Evolutionary conservation across 805 yeast genomes (phyloP).

Genomic region (Diddensiella santjacobensis): DNA sequence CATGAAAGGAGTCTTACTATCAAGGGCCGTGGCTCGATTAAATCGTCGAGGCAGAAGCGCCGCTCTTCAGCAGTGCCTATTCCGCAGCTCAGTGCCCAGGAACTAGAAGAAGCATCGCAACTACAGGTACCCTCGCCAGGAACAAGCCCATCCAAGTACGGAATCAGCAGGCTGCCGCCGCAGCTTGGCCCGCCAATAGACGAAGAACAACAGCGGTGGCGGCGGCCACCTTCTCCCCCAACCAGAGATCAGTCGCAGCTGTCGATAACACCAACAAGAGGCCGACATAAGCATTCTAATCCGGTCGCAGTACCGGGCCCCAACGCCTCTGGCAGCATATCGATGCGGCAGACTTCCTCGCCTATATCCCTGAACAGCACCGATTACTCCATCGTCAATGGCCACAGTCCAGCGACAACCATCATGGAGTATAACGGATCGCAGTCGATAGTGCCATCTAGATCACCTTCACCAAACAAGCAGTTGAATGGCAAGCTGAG

Average conservation of each 20-base stretch:
- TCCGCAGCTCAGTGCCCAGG: background rate
- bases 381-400: background rate
- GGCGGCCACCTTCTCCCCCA: background rate
- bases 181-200: background rate
- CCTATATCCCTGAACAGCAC: background rate
- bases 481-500: background rate
- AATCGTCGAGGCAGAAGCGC: background rate
- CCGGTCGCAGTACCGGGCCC: background rate
- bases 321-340: background rate
- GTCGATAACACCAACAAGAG: background rate
- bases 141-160: background rate
- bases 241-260: background rate
- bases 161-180: background rate
- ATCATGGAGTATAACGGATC: conserved; percentile 1
- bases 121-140: background rate
- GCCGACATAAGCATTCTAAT: background rate
- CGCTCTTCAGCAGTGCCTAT: background rate
- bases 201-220: no score
- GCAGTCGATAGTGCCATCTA: background rate
- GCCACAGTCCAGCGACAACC: background rate
- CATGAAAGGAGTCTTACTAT: conserved; percentile 23
- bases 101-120: background rate
- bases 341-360: background rate
- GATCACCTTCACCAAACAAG: background rate
- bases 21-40: conserved; percentile 21